phyloP scores from a whole-genome alignment of 176 grass and related monocot species.

The Olyra latifolia region DNA sequence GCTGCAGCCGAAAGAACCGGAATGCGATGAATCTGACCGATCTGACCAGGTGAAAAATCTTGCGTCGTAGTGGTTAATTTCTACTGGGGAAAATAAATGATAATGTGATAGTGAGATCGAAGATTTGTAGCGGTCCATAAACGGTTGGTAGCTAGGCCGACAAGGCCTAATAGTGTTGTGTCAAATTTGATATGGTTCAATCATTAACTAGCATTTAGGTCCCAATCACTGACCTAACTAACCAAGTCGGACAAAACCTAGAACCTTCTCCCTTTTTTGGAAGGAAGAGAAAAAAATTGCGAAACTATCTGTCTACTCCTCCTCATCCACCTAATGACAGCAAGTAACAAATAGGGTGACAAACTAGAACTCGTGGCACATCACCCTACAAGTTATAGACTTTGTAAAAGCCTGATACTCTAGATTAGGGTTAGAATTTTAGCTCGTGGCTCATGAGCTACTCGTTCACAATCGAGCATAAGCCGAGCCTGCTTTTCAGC shows the following conservation, averaged over 20 bases:
- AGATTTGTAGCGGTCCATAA: background rate
- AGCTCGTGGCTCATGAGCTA: no score
- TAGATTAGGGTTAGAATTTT: no score
- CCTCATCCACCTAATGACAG: background rate
- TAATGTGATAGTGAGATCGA: background rate
- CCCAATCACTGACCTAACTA: slow-evolving; percentile 29
- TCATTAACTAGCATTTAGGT: slow-evolving; percentile 17
- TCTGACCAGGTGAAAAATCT: background rate
- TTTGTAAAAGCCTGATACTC: no score
- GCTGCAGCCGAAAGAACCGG: background rate
- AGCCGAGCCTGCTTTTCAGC: no score
- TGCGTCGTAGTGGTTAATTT: background rate
- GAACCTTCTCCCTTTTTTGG: background rate
- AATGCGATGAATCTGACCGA: background rate
- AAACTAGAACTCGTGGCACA: background rate
- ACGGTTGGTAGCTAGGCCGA: background rate
- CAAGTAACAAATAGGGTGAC: background rate
- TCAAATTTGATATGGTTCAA: background rate
- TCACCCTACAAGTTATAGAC: background rate
- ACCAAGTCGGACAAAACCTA: background rate
- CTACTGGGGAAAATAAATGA: no score
- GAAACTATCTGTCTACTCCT: background rate
- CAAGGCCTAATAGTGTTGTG: background rate
- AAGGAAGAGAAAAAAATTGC: background rate
- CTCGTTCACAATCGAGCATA: no score